These are phyloP conservation scores for Diphasiastrum complanatum DNA, from an alignment of 83 land plant genomes.

Conservation along the genomic window DNA sequence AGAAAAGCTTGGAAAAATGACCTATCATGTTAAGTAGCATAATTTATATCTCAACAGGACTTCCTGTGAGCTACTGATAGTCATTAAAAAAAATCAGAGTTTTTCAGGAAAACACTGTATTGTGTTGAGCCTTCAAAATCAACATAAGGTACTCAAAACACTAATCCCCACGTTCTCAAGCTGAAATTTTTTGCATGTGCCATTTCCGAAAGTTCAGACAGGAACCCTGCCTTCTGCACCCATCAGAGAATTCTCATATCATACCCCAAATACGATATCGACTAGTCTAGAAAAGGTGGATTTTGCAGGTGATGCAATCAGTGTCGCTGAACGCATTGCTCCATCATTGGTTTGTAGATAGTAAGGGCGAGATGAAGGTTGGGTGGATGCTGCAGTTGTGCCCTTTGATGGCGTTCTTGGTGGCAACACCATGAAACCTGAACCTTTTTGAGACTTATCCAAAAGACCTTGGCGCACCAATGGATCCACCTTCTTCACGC, in stretches of 20 bases:
- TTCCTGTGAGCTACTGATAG: too few relatives aligned
- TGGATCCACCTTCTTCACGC: constrained; percentile 86
- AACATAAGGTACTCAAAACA: too few relatives aligned
- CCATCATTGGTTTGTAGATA: constrained; percentile 45
- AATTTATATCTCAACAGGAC: too few relatives aligned
- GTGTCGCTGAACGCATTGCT: constrained; percentile 24
- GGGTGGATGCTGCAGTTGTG: constrained; percentile 19
- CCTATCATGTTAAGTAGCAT: too few relatives aligned
- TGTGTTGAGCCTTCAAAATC: too few relatives aligned
- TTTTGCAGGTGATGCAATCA: constrained; percentile 79
- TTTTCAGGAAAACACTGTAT: too few relatives aligned
- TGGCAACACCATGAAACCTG: constrained; percentile 52
- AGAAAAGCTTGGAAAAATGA: too few relatives aligned
- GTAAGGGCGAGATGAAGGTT: constrained; percentile 45
- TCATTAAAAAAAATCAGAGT: too few relatives aligned
- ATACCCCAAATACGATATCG: constrained; percentile 84
- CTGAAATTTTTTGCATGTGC: too few relatives aligned
- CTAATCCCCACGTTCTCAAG: too few relatives aligned
- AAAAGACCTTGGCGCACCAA: constrained; percentile 53
- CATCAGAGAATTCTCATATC: constrained; percentile 5
- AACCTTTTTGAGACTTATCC: constrained; percentile 40
- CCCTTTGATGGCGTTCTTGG: constrained; percentile 32
- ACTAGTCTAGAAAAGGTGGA: constrained; percentile 68
- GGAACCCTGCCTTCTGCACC: too few relatives aligned
- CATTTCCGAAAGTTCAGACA: too few relatives aligned